These are phyloP conservation scores for Fusarium fujikuroi DNA, from an alignment of 2,329 filamentous ascomycete genomes.

Conservation along the genomic window DNA sequence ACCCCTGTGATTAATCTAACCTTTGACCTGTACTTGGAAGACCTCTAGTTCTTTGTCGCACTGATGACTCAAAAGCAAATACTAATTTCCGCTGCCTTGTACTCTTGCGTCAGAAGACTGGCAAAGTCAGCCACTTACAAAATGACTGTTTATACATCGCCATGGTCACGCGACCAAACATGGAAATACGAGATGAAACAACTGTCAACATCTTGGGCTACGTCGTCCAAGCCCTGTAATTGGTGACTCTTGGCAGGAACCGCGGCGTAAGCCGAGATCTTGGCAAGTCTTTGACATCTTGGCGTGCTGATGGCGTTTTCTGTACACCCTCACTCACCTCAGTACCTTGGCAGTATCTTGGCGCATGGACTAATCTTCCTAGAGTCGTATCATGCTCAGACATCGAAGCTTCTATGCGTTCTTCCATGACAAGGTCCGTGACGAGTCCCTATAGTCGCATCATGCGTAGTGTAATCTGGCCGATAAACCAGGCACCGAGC, in stretches of 20 bases:
- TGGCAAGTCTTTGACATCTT: conserved; percentile 5
- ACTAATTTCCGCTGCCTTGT: neutral
- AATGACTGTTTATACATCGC: neutral
- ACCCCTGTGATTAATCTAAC: no score
- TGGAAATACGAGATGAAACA: neutral
- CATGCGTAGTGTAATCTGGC: neutral
- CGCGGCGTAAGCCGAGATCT: neutral
- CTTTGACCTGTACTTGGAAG: neutral
- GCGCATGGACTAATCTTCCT: neutral
- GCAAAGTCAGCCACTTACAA: neutral
- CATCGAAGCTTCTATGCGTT: neutral
- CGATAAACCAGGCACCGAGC: neutral
- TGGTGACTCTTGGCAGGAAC: neutral
- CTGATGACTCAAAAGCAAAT: neutral
- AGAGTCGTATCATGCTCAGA: neutral
- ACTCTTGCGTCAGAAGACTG: neutral
- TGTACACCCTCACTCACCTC: neutral
- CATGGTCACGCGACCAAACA: neutral
- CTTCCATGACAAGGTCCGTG: neutral
- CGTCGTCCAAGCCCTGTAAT: neutral
- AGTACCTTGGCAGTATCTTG: neutral
- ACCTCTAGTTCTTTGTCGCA: no score
- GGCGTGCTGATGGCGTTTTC: neutral
- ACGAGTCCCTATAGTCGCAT: neutral
- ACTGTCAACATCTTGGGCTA: neutral